phyloP scores from a whole-genome alignment of 1,284 basidiomycete species.

The Ustilago curta region DNA sequence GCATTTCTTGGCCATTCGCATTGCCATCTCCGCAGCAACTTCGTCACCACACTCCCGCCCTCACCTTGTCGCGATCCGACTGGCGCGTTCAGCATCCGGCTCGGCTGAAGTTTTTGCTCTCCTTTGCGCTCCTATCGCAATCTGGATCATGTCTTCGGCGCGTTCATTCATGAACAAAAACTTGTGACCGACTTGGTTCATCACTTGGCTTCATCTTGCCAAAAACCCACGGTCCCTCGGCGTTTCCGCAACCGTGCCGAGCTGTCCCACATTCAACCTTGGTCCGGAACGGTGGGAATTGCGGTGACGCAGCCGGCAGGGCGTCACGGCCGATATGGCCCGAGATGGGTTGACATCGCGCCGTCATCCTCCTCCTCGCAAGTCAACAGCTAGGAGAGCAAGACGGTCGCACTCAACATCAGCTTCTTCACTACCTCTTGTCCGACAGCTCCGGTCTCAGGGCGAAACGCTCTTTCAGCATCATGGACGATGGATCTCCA shows the following conservation, averaged over 20 bases:
- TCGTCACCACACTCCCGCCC: too few species aligned
- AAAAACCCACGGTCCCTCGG: slow-evolving; percentile 5
- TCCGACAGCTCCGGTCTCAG: slow-evolving; percentile 28
- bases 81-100: too few species aligned
- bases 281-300: slow-evolving; percentile 8
- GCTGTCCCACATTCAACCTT: background rate
- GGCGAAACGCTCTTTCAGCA: slow-evolving; percentile 43
- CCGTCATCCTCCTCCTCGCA: slow-evolving; percentile 16
- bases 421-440: slow-evolving; percentile 30
- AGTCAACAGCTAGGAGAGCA: slow-evolving; percentile 19
- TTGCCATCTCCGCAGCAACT: slow-evolving; percentile 1
- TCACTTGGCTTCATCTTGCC: slow-evolving; percentile 2
- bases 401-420: slow-evolving; percentile 34
- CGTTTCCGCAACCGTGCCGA: background rate
- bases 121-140: background rate
- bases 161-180: background rate
- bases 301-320: background rate
- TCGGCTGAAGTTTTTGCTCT: too few species aligned
- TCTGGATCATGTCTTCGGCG: background rate
- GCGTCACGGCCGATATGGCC: slow-evolving; percentile 30
- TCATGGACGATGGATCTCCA: slow-evolving; percentile 63
- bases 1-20: background rate
- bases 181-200: slow-evolving; percentile 6
- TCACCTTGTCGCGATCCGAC: too few species aligned
- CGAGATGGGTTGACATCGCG: slow-evolving; percentile 10